phyloP scores from a whole-genome alignment of 192 early-diverging fungal species.

The Umbelopsis ramanniana region DNA sequence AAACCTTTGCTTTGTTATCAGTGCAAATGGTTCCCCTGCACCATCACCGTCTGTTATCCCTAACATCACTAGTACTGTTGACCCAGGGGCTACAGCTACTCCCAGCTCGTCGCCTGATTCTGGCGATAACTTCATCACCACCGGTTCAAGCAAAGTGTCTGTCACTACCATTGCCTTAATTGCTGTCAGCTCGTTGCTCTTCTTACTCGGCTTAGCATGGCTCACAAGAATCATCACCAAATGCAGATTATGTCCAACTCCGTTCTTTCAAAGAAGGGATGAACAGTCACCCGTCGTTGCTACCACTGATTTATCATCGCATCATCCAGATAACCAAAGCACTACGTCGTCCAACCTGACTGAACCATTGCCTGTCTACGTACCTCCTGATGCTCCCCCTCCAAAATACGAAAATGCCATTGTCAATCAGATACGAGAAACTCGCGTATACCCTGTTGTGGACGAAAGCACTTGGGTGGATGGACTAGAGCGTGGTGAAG shows the following conservation, averaged over 20 bases:
- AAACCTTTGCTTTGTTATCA: slow-evolving; percentile 19
- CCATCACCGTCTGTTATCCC: background rate
- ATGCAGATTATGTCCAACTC: slow-evolving; percentile 13
- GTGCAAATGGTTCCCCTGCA: slow-evolving; percentile 9
- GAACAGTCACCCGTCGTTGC: background rate
- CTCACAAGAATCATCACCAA: slow-evolving; percentile 1
- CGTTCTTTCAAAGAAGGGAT: slow-evolving; percentile 8
- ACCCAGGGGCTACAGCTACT: background rate
- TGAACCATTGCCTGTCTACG: slow-evolving; percentile 19
- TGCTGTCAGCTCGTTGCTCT: slow-evolving; percentile 14
- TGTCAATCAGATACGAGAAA: slow-evolving; percentile 14
- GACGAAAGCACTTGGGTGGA: background rate
- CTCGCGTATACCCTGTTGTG: background rate
- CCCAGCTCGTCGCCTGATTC: background rate
- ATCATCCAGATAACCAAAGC: slow-evolving; percentile 21
- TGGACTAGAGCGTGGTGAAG: background rate
- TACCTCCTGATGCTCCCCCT: slow-evolving; percentile 15
- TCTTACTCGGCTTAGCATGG: slow-evolving; percentile 5
- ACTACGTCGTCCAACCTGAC: slow-evolving; percentile 8
- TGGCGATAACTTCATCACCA: background rate
- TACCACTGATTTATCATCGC: background rate
- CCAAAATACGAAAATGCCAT: slow-evolving; percentile 25
- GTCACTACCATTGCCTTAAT: slow-evolving; percentile 15
- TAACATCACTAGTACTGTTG: background rate
- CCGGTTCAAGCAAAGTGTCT: background rate